phyloP scores from a whole-genome alignment of 208 protist species.

The Trypanosoma mega region DNA sequence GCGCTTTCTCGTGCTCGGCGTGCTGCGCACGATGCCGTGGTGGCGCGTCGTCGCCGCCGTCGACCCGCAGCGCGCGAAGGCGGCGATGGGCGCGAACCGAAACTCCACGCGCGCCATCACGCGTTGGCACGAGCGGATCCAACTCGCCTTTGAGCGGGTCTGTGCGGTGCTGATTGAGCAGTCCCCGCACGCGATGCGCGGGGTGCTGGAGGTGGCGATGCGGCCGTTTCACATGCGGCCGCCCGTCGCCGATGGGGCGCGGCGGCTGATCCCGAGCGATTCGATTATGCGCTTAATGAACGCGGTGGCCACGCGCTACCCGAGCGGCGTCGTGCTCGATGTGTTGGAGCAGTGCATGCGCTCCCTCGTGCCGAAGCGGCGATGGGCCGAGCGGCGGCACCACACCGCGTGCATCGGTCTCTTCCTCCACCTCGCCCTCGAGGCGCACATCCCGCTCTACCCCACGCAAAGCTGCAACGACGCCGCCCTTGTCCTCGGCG shows the following conservation, averaged over 20 bases:
- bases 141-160: conserved; percentile 73
- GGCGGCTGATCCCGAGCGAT: conserved; percentile 55
- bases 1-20: conserved; percentile 63
- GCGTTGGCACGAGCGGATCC: conserved; percentile 63
- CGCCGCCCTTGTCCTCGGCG: too few species aligned
- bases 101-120: conserved; percentile 30
- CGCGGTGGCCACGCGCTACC: conserved; percentile 51
- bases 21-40: conserved; percentile 82
- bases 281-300: conserved; percentile 74
- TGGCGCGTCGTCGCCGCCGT: conserved; percentile 70
- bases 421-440: conserved; percentile 74
- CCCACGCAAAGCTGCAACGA: conserved; percentile 29
- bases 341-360: conserved; percentile 56
- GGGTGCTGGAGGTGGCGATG: conserved; percentile 73
- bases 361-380: conserved; percentile 57
- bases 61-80: conserved; percentile 7
- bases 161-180: conserved; percentile 62
- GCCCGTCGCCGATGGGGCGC: conserved; percentile 52
- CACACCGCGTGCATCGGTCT: conserved; percentile 69
- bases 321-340: conserved; percentile 45
- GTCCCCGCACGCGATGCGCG: conserved; percentile 60
- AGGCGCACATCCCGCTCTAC: conserved; percentile 59
- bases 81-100: neutral
- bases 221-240: conserved; percentile 62
- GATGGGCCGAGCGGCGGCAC: conserved; percentile 61